Conservation (phyloP, 192 early-diverging fungal genomes). For the Paraglomus occultum region DNA sequence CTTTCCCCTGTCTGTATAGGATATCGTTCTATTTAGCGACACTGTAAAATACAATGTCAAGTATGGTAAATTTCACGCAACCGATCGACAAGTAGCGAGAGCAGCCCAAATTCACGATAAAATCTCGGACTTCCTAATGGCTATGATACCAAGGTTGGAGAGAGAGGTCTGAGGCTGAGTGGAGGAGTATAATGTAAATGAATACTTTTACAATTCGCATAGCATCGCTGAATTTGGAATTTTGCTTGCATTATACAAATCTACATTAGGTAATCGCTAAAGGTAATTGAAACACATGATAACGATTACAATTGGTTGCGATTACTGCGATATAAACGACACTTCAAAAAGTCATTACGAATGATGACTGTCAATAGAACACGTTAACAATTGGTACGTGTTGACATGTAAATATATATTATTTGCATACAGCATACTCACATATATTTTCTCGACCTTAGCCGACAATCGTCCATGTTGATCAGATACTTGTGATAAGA, state of each 20-base stretch:
- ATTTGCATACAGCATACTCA: constrained; percentile 73
- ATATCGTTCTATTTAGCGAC: constrained; percentile 74
- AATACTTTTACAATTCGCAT: not conserved
- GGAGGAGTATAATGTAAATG: constrained; percentile 46
- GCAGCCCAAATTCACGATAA: constrained; percentile 61
- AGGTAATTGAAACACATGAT: constrained; percentile 33
- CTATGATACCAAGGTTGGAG: constrained; percentile 69
- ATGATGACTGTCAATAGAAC: constrained; percentile 67
- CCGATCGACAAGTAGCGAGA: constrained; percentile 47
- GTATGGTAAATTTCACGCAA: constrained; percentile 54
- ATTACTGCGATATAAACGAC: constrained; percentile 26
- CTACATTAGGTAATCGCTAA: constrained; percentile 76
- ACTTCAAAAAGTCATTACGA: constrained; percentile 76
- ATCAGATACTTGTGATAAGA: constrained; percentile 74
- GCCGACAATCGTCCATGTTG: constrained; percentile 78
- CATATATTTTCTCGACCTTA: constrained; percentile 65
- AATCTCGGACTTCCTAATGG: constrained; percentile 57
- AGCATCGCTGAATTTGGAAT: too few species aligned
- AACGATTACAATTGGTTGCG: too few species aligned
- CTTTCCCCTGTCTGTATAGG: constrained; percentile 34
- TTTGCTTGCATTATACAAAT: too few species aligned
- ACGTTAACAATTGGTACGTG: constrained; percentile 74
- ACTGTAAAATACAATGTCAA: constrained; percentile 64
- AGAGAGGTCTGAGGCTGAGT: constrained; percentile 68
- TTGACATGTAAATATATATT: not conserved